A percentile compares a stretch with the other conserved stretches of the same genome.
Evolutionary conservation across 306 rosid species (phyloP).

Genomic region (Cucurbita maxima): DNA sequence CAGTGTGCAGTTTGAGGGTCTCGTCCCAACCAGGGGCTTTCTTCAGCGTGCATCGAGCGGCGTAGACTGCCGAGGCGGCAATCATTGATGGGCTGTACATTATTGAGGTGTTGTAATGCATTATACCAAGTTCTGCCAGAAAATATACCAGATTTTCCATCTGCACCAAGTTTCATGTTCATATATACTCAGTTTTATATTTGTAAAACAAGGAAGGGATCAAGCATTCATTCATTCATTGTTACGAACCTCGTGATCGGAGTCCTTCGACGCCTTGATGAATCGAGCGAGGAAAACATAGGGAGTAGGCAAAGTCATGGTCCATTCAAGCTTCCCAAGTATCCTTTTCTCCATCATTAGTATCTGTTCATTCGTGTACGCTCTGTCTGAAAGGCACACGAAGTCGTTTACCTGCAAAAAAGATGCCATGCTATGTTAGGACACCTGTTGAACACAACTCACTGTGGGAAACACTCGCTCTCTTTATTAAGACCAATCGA

Average conservation of each 20-base stretch:
- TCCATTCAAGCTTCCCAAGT: conserved; percentile 69
- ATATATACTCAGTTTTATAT: too few species aligned
- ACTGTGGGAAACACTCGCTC: too few species aligned
- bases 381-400: conserved; percentile 61
- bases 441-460: too few species aligned
- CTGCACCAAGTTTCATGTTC: background rate
- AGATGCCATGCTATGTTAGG: background rate
- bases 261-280: conserved; percentile 53
- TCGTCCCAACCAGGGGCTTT: conserved; percentile 60
- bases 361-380: conserved; percentile 53
- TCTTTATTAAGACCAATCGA: too few species aligned
- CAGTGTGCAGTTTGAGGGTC: conserved; percentile 52
- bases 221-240: background rate
- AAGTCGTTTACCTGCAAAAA: conserved; percentile 55
- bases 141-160: conserved; percentile 51
- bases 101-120: conserved; percentile 47
- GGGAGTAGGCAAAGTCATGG: conserved; percentile 68
- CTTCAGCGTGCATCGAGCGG: conserved; percentile 58
- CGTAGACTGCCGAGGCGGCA: conserved; percentile 83
- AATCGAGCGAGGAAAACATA: conserved; percentile 70
- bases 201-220: too few species aligned
- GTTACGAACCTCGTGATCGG: conserved; percentile 22
- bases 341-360: conserved; percentile 66
- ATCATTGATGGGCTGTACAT: conserved; percentile 67
- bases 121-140: conserved; percentile 57